Evolutionary conservation across 306 rosid genomes (phyloP).

Genomic region (Prunus armeniaca): DNA sequence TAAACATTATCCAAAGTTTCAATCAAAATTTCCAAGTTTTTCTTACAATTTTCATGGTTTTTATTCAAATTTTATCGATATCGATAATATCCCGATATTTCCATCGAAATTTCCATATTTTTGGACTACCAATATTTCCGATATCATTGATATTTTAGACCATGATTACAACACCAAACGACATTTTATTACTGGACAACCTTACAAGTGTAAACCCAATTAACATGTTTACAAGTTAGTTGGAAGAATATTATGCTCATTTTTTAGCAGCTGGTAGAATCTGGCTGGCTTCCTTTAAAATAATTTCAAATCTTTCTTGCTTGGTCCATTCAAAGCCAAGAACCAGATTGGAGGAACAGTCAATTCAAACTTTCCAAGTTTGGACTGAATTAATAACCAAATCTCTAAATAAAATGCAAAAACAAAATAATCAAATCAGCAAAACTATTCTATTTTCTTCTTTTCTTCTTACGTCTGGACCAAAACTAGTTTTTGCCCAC

Average conservation of each 20-base stretch:
- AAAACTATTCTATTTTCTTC: not conserved
- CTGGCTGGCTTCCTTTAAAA: conserved; percentile 5
- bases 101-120: too few relatives aligned
- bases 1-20: too few relatives aligned
- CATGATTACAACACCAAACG: not conserved
- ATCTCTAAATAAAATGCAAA: not conserved
- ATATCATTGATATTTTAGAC: too few relatives aligned
- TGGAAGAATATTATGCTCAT: not conserved
- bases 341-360: not conserved
- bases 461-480: not conserved
- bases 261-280: not conserved
- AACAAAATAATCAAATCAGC: not conserved
- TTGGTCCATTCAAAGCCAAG: conserved; percentile 22
- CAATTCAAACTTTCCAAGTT: conserved; percentile 15
- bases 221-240: not conserved
- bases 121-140: too few relatives aligned
- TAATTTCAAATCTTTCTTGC: conserved; percentile 1
- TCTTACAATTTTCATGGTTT: too few relatives aligned
- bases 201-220: too few relatives aligned
- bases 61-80: too few relatives aligned
- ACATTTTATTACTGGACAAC: too few relatives aligned
- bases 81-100: too few relatives aligned
- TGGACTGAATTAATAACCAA: not conserved
- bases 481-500: too few relatives aligned
- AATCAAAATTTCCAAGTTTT: too few relatives aligned